Evolutionary conservation across 164 flowering plant species (phyloP), one percentile per base, ranked within the genome.

Genomic region (Tetrastigma voinierianum): DNA sequence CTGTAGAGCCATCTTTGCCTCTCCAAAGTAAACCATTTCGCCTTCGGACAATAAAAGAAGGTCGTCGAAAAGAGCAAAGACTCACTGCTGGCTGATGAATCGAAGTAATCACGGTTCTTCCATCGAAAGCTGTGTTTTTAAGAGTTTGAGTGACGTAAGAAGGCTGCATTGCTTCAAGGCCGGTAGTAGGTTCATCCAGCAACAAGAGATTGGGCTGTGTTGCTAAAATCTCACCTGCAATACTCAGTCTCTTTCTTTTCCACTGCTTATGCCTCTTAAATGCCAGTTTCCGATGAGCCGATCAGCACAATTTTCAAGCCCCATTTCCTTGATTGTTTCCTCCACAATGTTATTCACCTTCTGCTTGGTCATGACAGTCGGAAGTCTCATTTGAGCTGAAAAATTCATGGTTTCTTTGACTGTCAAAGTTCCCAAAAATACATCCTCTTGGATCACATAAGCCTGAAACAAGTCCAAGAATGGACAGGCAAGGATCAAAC

Each of bases 51-150:
- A n/a, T n/a, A 90, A 80, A 44, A 81, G 79, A 17, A 89, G 78
- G 60, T 79, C 78, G 63, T 90, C 66, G 68, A 84, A 84, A 11
- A 88, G 82, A 9, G 72, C 75, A 64, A 86, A 90, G 14, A 88
- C 86, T 87, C 84, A 49, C 81, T 79, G 61, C 87, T 86, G 96
- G 96, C 67, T 90, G 96, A 68, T 90, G 96, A 61, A 90, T 80
- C 51, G 96, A 80, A 23, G 82, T 79, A 4, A 90, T 25, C 17
- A 90, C 78, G 10, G 84, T 87, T 61, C 76, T n/a, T 79, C 82
- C 82, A 24, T 82, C 69, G 4, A n/a, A n/a, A 16, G 80, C 70
- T 12, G 70, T 63, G 18, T 57, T 59, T 18, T 59, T 53, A n/a
- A n/a, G n/a, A 1, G 69, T 44, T 15, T 59, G 67, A 14, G 68